phyloP scores from a whole-genome alignment of 129 eudicot genomes.

The Heracleum sosnowskyi region DNA sequence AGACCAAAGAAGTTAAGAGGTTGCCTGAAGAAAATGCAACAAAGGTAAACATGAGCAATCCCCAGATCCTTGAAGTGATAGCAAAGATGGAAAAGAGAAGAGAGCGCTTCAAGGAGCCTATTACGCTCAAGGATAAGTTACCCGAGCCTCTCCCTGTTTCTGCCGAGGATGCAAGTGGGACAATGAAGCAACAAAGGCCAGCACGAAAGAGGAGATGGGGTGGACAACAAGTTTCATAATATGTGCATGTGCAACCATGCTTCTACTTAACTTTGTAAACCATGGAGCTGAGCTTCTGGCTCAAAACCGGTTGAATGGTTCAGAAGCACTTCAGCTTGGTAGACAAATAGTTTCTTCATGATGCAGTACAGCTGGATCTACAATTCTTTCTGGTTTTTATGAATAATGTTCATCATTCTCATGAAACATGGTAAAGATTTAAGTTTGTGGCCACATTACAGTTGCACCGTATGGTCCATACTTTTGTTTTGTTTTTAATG shows the following conservation, averaged over 20 bases:
- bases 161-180: constrained; percentile 14
- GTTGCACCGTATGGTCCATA: not conserved
- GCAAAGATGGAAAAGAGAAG: constrained; percentile 82
- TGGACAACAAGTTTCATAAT: constrained; percentile 25
- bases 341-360: not conserved
- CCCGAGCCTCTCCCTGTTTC: constrained; percentile 14
- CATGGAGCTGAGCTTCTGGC: not conserved
- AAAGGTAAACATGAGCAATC: not conserved
- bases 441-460: not conserved
- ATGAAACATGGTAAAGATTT: not conserved
- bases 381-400: not conserved
- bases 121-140: constrained; percentile 24
- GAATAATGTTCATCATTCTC: not conserved
- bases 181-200: constrained; percentile 48
- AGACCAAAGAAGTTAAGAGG: constrained; percentile 12
- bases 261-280: not conserved
- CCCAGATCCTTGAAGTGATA: constrained; percentile 49
- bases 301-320: constrained; percentile 6
- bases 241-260: not conserved
- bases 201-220: constrained; percentile 76
- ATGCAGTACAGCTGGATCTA: not conserved
- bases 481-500: not conserved
- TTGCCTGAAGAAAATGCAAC: constrained; percentile 12
- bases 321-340: constrained; percentile 5
- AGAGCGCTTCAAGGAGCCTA: constrained; percentile 64